Conservation (phyloP, 352 stramenopile species). For the Phytophthora idaei region DNA sequence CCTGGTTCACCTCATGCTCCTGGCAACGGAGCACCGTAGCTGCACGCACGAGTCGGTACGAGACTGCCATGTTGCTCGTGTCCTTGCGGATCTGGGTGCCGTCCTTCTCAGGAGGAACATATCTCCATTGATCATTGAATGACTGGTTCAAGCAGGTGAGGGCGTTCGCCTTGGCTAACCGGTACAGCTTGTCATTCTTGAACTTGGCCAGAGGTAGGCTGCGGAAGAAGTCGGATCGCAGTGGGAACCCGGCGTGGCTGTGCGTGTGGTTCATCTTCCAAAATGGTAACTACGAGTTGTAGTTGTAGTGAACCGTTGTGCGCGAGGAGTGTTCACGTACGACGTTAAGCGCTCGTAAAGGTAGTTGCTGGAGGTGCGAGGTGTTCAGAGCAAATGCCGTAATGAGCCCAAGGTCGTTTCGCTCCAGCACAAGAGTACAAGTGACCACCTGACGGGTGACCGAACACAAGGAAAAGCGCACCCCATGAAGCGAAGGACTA, state of each 20-base stretch:
- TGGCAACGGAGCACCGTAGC: constrained; percentile 75
- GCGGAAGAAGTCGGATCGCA: constrained; percentile 78
- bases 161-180: constrained; percentile 58
- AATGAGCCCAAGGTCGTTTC: constrained; percentile 33
- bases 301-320: background rate
- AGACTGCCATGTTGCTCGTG: constrained; percentile 75
- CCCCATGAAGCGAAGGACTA: constrained; percentile 20
- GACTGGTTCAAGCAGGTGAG: constrained; percentile 65
- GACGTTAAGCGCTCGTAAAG: constrained; percentile 1
- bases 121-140: constrained; percentile 84
- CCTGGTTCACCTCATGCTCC: constrained; percentile 75
- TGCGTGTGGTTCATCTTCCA: constrained; percentile 30
- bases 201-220: constrained; percentile 62
- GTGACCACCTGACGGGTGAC: constrained; percentile 15
- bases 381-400: constrained; percentile 29
- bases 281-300: constrained; percentile 1
- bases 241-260: constrained; percentile 50
- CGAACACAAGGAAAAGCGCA: constrained; percentile 12
- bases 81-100: constrained; percentile 84
- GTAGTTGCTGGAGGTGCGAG: constrained; percentile 16
- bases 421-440: constrained; percentile 4
- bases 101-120: constrained; percentile 80
- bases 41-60: constrained; percentile 67
- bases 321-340: constrained; percentile 6
- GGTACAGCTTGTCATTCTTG: constrained; percentile 61